Evolutionary conservation across 208 protist species (phyloP).

Genomic region (Wallacemonas sp.): DNA sequence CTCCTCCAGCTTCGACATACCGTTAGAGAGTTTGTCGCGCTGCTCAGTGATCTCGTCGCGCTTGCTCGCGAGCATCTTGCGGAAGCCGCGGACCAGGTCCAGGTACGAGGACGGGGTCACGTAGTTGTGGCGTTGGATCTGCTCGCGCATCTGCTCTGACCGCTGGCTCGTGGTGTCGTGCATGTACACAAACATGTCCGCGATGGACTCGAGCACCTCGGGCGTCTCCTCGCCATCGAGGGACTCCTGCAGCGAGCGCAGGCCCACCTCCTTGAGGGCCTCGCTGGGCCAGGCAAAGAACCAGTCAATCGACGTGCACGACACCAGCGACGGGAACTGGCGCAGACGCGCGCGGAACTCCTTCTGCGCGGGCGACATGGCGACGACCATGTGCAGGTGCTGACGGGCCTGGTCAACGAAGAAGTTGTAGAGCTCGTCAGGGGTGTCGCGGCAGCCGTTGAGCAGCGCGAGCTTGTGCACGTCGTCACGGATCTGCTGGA

Average conservation of each 20-base stretch:
- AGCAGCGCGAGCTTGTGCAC: conserved; percentile 90
- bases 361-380: conserved; percentile 97
- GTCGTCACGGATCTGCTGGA: conserved; percentile 92
- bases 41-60: conserved; percentile 93
- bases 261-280: conserved; percentile 95
- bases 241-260: conserved; percentile 83
- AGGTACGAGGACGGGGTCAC: conserved; percentile 99
- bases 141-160: conserved; percentile 92
- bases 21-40: conserved; percentile 96
- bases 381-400: conserved; percentile 97
- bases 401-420: conserved; percentile 95
- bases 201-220: conserved; percentile 75
- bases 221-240: conserved; percentile 89
- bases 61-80: conserved; percentile 93
- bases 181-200: conserved; percentile 93
- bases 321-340: conserved; percentile 98
- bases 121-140: conserved; percentile 96
- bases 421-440: conserved; percentile 95
- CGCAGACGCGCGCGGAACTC: conserved; percentile 95
- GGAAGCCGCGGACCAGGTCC: conserved; percentile 96
- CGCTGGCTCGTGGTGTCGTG: conserved; percentile 90
- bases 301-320: conserved; percentile 99
- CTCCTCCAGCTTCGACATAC: conserved; percentile 94
- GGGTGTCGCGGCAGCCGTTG: conserved; percentile 88
- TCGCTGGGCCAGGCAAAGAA: conserved; percentile 98